phyloP scores from a whole-genome alignment of 2,329 filamentous ascomycete species.

The Penicillium rolfsii region DNA sequence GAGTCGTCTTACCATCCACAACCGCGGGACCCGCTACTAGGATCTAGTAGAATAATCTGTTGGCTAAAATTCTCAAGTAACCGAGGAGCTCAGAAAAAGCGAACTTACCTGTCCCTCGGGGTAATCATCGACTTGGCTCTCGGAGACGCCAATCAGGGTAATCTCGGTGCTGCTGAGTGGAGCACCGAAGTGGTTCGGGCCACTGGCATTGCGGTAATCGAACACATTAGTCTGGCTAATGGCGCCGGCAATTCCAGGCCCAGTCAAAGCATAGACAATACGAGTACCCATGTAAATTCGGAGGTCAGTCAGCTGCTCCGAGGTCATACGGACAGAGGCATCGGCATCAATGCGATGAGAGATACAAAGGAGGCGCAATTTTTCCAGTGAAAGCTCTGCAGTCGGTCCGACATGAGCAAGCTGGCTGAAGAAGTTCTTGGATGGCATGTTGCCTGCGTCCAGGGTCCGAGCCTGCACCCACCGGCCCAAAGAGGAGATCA shows the following conservation, averaged over 20 bases:
- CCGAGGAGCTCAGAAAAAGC: not conserved
- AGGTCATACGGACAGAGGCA: conserved; percentile 66
- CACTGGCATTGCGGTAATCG: conserved; percentile 69
- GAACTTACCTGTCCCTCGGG: conserved; percentile 63
- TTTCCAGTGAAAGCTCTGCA: conserved; percentile 57
- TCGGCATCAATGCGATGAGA: conserved; percentile 70
- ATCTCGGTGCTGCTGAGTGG: conserved; percentile 81
- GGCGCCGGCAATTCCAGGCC: conserved; percentile 81
- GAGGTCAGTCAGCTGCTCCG: conserved; percentile 74
- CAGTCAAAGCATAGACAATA: conserved; percentile 82
- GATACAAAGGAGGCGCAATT: conserved; percentile 78
- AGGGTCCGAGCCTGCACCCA: conserved; percentile 72
- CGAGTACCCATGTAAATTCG: conserved; percentile 79
- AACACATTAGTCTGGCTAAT: conserved; percentile 85
- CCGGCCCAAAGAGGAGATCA: conserved; percentile 69
- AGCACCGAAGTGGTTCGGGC: conserved; percentile 73
- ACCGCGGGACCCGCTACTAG: conserved; percentile 74
- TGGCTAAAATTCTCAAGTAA: not conserved
- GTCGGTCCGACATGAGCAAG: conserved; percentile 44
- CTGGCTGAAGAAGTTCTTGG: conserved; percentile 62
- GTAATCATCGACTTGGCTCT: conserved; percentile 44
- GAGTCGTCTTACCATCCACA: conserved; percentile 64
- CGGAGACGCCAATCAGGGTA: conserved; percentile 56
- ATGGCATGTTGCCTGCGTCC: conserved; percentile 73
- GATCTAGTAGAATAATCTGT: conserved; percentile 56